These are phyloP conservation scores for barrel medic (Medicago truncatula) DNA, from an alignment of 306 rosid genomes.

Conservation along the genomic window MtrunA17r5.0-ANR NC_053043.1:13703001-13703500, in stretches of 20 bases:
- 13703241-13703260: slow-evolving; percentile 7
- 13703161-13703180: background rate
- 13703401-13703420: no score
- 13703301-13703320: slow-evolving; percentile 76
- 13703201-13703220: background rate
- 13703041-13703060: no score
- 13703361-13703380: background rate
- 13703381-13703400: no score
- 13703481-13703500: background rate
- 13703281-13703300: slow-evolving; percentile 55
- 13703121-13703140: background rate
- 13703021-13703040: no score
- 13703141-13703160: background rate
- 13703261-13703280: slow-evolving; percentile 11
- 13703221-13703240: background rate
- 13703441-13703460: no score
- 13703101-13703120: background rate
- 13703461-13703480: no score
- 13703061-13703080: no score
- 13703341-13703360: background rate
- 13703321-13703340: slow-evolving; percentile 31
- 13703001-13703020: no score
- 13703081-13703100: no score
- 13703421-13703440: no score
- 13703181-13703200: no score